Evolutionary conservation across 495 filamentous ascomycete genomes (phyloP).

Genomic region (Penicillium manginii): DNA sequence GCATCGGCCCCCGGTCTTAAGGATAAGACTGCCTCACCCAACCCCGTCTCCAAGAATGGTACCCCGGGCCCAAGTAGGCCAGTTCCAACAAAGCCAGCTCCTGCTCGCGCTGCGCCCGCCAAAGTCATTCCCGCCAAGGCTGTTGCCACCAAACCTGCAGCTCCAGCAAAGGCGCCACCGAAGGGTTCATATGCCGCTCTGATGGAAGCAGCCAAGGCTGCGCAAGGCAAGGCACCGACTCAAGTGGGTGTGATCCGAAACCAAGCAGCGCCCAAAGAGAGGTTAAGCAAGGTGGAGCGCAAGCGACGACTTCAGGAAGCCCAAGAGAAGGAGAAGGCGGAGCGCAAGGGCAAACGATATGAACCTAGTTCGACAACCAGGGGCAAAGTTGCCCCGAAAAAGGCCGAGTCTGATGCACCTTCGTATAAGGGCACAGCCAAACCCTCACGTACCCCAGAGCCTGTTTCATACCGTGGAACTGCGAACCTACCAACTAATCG

Average conservation of each 20-base stretch:
- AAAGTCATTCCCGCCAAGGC: slow-evolving; percentile 12
- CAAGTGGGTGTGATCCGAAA: slow-evolving; percentile 43
- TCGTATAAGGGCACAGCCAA: slow-evolving; percentile 59
- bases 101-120: slow-evolving; percentile 11
- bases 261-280: slow-evolving; percentile 44
- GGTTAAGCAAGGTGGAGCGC: slow-evolving; percentile 45
- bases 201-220: slow-evolving; percentile 43
- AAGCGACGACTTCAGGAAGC: slow-evolving; percentile 42
- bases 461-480: slow-evolving; percentile 62
- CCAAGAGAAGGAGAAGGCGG: slow-evolving; percentile 37
- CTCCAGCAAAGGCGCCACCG: slow-evolving; percentile 38
- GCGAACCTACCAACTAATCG: slow-evolving; percentile 33
- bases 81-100: not conserved
- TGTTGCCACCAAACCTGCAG: not conserved
- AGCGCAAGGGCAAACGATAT: slow-evolving; percentile 30
- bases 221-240: slow-evolving; percentile 40
- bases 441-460: slow-evolving; percentile 37
- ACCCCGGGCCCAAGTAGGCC: slow-evolving; percentile 6
- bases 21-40: slow-evolving; percentile 16
- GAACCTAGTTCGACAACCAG: slow-evolving; percentile 23
- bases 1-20: slow-evolving; percentile 12
- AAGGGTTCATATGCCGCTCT: slow-evolving; percentile 50
- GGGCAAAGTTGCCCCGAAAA: slow-evolving; percentile 26
- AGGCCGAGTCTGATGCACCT: slow-evolving; percentile 35
- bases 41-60: slow-evolving; percentile 24